phyloP scores from a whole-genome alignment of 2,329 filamentous ascomycete species.

The Ophiocordyceps camponoti-rufipedis region DNA sequence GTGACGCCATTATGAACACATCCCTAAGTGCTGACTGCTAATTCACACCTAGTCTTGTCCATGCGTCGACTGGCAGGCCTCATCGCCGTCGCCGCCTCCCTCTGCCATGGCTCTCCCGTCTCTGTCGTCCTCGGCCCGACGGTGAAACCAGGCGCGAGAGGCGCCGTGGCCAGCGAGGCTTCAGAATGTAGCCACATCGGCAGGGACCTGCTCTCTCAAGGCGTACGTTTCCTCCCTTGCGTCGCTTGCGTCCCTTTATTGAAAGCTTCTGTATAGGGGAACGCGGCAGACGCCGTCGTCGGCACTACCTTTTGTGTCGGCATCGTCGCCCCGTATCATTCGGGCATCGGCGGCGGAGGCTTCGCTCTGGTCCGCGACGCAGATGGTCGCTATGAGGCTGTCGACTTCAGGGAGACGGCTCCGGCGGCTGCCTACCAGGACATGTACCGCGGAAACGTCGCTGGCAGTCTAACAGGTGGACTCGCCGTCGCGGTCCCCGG shows the following conservation, averaged over 20 bases:
- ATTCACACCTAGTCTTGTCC: neutral
- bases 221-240: conserved; percentile 16
- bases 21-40: too few species aligned
- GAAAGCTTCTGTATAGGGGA: conserved; percentile 28
- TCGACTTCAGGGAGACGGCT: conserved; percentile 82
- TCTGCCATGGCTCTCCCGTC: conserved; percentile 1
- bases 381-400: conserved; percentile 62
- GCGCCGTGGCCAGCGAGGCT: conserved; percentile 55
- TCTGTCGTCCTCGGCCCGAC: conserved; percentile 5
- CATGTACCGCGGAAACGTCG: conserved; percentile 62
- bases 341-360: conserved; percentile 75
- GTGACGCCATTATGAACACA: too few species aligned
- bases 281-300: conserved; percentile 60
- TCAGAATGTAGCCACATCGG: conserved; percentile 52
- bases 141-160: conserved; percentile 9
- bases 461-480: conserved; percentile 52
- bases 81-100: conserved; percentile 1
- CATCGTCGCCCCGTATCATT: conserved; percentile 59
- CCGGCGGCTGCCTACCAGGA: conserved; percentile 64
- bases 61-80: neutral
- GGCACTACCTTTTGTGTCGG: conserved; percentile 61
- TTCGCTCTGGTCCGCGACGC: conserved; percentile 66
- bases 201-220: conserved; percentile 36
- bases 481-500: conserved; percentile 55
- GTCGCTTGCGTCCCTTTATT: neutral